Conservation (phyloP, 129 eudicot species). For the Pseudognaphalium luteoalbum region DNA sequence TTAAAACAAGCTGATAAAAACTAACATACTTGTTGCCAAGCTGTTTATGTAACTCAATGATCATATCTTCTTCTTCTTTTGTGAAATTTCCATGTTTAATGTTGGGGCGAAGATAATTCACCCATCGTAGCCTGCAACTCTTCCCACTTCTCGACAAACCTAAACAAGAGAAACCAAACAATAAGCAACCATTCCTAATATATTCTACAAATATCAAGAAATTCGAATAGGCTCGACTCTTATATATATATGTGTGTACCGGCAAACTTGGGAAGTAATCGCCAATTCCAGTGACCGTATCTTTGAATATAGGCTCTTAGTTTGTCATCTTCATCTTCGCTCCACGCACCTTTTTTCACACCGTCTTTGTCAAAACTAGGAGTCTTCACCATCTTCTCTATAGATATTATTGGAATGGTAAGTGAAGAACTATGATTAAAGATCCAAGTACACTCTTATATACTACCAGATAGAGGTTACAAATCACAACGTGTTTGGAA, state of each 20-base stretch:
- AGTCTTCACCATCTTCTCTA: conserved; percentile 47
- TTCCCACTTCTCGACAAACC: conserved; percentile 43
- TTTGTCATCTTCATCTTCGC: conserved; percentile 64
- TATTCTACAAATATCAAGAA: not conserved
- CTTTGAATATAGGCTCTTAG: conserved; percentile 46
- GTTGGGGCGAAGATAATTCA: conserved; percentile 42
- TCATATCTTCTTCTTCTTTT: conserved; percentile 40
- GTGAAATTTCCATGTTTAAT: conserved; percentile 41
- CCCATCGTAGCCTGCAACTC: conserved; percentile 47
- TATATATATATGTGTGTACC: conserved; percentile 39
- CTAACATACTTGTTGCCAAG: conserved; percentile 47
- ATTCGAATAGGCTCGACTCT: not conserved
- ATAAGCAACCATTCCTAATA: not conserved
- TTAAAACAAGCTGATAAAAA: not conserved
- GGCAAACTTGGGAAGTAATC: conserved; percentile 62
- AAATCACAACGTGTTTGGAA: conserved; percentile 24
- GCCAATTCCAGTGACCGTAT: conserved; percentile 76
- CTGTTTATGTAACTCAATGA: conserved; percentile 34
- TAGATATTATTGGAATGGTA: not conserved
- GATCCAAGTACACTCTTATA: conserved; percentile 31
- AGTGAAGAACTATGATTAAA: conserved; percentile 11
- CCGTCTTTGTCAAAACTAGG: conserved; percentile 52
- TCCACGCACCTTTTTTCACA: conserved; percentile 64
- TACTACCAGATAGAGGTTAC: conserved; percentile 8
- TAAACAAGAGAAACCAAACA: conserved; percentile 13